Conservation (phyloP, 495 filamentous ascomycete genomes). For the Aspergillus egyptiacus region DNA sequence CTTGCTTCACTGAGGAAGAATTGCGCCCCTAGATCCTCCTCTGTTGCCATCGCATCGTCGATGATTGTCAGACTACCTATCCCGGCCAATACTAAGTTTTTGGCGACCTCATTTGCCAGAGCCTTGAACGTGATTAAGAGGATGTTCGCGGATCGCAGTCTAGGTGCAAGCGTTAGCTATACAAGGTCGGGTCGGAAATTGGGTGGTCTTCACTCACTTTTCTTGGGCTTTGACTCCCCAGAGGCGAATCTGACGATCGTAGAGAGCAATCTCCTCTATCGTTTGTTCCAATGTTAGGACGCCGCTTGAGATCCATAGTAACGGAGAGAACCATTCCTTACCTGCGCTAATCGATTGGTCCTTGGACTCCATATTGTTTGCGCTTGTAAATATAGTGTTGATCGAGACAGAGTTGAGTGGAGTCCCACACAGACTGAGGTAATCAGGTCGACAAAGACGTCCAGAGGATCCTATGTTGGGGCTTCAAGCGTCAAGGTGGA, state of each 20-base stretch:
- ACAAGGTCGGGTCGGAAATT: neutral
- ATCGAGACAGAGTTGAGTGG: neutral
- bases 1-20: slow-evolving; percentile 75
- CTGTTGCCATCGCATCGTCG: slow-evolving; percentile 70
- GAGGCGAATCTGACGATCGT: slow-evolving; percentile 96
- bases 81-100: slow-evolving; percentile 94
- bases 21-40: slow-evolving; percentile 78
- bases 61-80: slow-evolving; percentile 87
- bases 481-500: neutral
- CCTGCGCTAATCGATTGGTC: slow-evolving; percentile 50
- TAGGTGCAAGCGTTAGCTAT: slow-evolving; percentile 27
- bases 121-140: slow-evolving; percentile 83
- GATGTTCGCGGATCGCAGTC: slow-evolving; percentile 84
- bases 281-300: slow-evolving; percentile 3
- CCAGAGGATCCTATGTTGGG: too few relatives aligned
- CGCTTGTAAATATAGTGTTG: neutral
- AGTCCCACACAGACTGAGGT: neutral
- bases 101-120: slow-evolving; percentile 91
- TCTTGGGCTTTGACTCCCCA: slow-evolving; percentile 96
- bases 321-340: slow-evolving; percentile 15
- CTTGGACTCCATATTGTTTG: slow-evolving; percentile 28
- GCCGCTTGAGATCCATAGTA: neutral
- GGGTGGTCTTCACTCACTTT: slow-evolving; percentile 40
- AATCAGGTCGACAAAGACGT: neutral
- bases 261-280: slow-evolving; percentile 94